Conservation (phyloP, 768 basidiomycete genomes). For the Lactarius vividus region DNA sequence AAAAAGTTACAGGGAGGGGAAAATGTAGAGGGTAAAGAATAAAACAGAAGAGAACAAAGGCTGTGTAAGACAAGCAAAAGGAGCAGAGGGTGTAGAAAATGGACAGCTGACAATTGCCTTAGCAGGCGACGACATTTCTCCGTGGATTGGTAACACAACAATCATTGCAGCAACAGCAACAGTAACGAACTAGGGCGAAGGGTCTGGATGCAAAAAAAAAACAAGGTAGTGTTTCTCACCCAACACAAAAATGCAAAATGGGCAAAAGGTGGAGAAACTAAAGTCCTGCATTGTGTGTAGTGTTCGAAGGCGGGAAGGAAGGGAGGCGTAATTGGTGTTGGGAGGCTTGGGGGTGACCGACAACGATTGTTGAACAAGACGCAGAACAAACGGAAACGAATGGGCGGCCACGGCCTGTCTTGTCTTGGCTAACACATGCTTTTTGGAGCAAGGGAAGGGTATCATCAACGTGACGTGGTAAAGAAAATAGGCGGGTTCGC, state of each 20-base stretch:
- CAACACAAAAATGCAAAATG: slow-evolving; percentile 6
- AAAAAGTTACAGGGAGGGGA: slow-evolving; percentile 20
- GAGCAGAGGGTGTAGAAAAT: slow-evolving; percentile 6
- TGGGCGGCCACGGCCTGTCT: neutral
- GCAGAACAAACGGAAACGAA: neutral
- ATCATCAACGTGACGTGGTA: slow-evolving; percentile 4
- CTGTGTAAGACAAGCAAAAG: slow-evolving; percentile 9
- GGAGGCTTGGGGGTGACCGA: neutral
- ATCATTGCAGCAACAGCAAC: slow-evolving; percentile 17
- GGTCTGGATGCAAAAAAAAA: neutral
- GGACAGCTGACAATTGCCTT: slow-evolving; percentile 3
- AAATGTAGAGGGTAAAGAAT: neutral
- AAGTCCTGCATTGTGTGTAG: slow-evolving; percentile 15
- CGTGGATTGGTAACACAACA: slow-evolving; percentile 19
- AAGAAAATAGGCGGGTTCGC: slow-evolving; percentile 3
- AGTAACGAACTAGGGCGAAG: slow-evolving; percentile 1
- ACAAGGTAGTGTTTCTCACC: slow-evolving; percentile 13
- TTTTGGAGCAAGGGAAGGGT: slow-evolving; percentile 13
- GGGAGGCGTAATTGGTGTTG: neutral
- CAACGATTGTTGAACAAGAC: neutral
- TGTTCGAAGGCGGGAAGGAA: neutral
- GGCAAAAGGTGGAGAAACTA: neutral
- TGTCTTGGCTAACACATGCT: slow-evolving; percentile 3
- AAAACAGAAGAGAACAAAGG: neutral
- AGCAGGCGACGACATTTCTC: slow-evolving; percentile 13